Evolutionary conservation across 2,329 filamentous ascomycete genomes (phyloP), one percentile per base, ranked within the genome.

Genomic region (Ophiocordyceps camponoti-floridani): DNA sequence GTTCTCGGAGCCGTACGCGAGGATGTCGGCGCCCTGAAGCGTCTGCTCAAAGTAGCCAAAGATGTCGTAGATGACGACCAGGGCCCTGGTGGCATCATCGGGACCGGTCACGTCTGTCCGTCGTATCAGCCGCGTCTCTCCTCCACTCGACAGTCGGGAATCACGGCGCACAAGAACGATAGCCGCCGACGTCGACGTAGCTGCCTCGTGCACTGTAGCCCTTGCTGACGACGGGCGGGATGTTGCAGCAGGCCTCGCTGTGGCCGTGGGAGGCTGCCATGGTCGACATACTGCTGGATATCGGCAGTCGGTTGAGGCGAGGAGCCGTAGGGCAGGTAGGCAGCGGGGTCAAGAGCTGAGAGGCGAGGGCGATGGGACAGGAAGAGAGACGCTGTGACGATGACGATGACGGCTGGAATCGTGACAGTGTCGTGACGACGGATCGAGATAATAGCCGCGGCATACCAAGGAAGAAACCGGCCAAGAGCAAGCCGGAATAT

Each of bases 31-130:
- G 23, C 79, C 81, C 58, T 84, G 79, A 11, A 83, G 49, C 3
- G 79, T 79, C 61, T 84, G 81, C 23, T 75, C 72, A 55, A 73
- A 82, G 70, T 79, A 78, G 53, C 79, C 78, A 54, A 82, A 82
- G 58, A 82, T 79, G 59, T 84, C 79, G 57, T 65, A 78, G 56
- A 82, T 70, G 49, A 69, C 60, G 46, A 84, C 60, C 46, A 84
- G 67, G 44, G 72, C 80, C 61, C 75, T 79, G 45, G 58, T 66
- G 18, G 69, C 66, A 43, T 66, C 59, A 16, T 61, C 54, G 30
- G 71, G 63, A 26, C 69, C 66, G 9, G 65, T 68, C 43, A 70
- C 63, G 49, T 75, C 71, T 62, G 26, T 2, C 16, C 35, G 14
- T 12, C 28, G 9, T 19, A 30, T 18, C 26, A 18, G 14, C 11